Conservation (phyloP, 164 flowering plant species). For the Berberis vulgaris region DNA sequence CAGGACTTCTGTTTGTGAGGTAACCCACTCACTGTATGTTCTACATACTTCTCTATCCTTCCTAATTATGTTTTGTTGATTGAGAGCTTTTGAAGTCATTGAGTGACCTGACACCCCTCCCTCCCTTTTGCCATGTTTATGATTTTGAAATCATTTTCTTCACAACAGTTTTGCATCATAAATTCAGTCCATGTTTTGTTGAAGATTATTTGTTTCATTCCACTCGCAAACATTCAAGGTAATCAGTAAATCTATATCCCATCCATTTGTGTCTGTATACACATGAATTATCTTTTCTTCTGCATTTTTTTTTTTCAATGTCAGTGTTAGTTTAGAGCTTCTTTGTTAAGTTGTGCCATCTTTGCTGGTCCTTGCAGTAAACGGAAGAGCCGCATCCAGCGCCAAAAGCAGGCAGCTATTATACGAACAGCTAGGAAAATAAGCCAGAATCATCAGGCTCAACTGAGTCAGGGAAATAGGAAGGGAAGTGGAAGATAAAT, state of each 20-base stretch:
- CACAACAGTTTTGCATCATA: background rate
- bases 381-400: constrained; percentile 53
- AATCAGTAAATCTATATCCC: background rate
- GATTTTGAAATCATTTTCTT: no score
- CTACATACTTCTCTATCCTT: no score
- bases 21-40: constrained; percentile 9
- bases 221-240: background rate
- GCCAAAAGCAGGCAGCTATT: constrained; percentile 58
- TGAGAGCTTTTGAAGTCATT: no score
- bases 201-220: background rate
- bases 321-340: background rate
- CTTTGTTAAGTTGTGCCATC: background rate
- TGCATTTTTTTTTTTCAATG: background rate
- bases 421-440: constrained; percentile 45
- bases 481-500: constrained; percentile 33
- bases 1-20: constrained; percentile 73
- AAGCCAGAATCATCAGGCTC: constrained; percentile 29
- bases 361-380: constrained; percentile 36
- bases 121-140: no score
- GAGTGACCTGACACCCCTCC: no score
- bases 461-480: constrained; percentile 27
- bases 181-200: background rate
- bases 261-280: background rate
- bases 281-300: background rate
- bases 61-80: no score